These are phyloP conservation scores for Leptomonas pyrrhocoris DNA, from an alignment of 208 protist genomes.

Conservation along the genomic window DNA sequence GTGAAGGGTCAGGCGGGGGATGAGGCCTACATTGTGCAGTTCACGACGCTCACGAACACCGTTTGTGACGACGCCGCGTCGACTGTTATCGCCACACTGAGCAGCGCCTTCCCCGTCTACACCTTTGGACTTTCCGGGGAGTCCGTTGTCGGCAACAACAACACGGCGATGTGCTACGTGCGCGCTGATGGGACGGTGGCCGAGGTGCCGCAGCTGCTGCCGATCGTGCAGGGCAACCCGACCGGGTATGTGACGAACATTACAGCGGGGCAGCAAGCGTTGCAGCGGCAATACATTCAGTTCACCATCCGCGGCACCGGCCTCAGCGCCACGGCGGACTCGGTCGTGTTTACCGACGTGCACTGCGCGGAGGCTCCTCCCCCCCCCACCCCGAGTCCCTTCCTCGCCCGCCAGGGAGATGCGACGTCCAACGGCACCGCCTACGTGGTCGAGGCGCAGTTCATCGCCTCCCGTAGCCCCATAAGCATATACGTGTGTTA, in stretches of 20 bases:
- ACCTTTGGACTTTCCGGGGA: slow-evolving; percentile 55
- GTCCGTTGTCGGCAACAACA: slow-evolving; percentile 28
- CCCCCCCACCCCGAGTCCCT: slow-evolving; percentile 37
- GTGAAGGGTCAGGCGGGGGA: slow-evolving; percentile 44
- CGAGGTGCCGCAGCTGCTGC: slow-evolving; percentile 82
- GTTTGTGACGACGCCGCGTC: slow-evolving; percentile 68
- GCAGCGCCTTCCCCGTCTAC: slow-evolving; percentile 58
- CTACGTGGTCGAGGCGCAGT: slow-evolving; percentile 75
- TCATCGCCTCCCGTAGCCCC: slow-evolving; percentile 28
- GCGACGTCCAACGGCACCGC: slow-evolving; percentile 38
- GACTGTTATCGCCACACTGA: slow-evolving; percentile 31
- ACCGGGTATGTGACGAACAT: slow-evolving; percentile 67
- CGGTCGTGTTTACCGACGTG: slow-evolving; percentile 71
- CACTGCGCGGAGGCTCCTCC: slow-evolving; percentile 43
- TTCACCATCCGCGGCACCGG: slow-evolving; percentile 64
- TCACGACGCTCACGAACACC: slow-evolving; percentile 58
- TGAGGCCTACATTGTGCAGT: slow-evolving; percentile 77
- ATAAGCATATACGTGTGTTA: slow-evolving; percentile 73
- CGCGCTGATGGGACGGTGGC: slow-evolving; percentile 70
- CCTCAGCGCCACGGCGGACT: slow-evolving; percentile 46
- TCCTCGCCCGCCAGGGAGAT: slow-evolving; percentile 46
- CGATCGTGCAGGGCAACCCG: slow-evolving; percentile 63
- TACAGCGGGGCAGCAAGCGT: slow-evolving; percentile 11
- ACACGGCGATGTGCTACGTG: slow-evolving; percentile 82
- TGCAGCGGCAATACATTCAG: slow-evolving; percentile 77